A percentile compares a stretch with the other conserved stretches of the same genome.
Evolutionary conservation across 352 stramenopile genomes (phyloP).

Genomic region (Bremia lactucae): DNA sequence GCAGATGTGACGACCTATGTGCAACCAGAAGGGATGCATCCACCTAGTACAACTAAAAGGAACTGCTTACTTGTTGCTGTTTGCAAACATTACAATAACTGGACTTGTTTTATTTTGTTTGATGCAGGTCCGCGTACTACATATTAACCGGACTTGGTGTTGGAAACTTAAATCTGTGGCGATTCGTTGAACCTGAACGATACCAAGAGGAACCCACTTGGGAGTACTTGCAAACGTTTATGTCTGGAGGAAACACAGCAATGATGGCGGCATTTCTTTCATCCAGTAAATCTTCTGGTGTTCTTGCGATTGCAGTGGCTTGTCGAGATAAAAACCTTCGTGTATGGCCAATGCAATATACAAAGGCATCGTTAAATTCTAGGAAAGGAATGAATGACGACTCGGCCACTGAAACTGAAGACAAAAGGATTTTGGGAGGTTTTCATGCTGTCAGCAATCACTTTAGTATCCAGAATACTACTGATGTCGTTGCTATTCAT

Average conservation of each 20-base stretch:
- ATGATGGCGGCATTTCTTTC: slow-evolving; percentile 44
- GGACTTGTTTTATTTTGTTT: neutral
- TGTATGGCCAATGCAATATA: slow-evolving; percentile 51
- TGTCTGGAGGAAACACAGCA: slow-evolving; percentile 44
- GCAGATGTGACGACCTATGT: slow-evolving; percentile 50
- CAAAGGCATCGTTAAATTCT: neutral
- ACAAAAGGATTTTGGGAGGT: slow-evolving; percentile 12
- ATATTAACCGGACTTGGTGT: slow-evolving; percentile 63
- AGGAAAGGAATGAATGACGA: slow-evolving; percentile 12
- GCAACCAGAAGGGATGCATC: no score
- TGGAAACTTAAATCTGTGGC: slow-evolving; percentile 61
- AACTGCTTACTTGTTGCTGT: no score
- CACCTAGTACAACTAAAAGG: no score
- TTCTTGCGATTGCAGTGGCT: slow-evolving; percentile 34
- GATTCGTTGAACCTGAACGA: slow-evolving; percentile 37
- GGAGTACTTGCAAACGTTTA: slow-evolving; percentile 47
- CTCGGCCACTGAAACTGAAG: slow-evolving; percentile 13
- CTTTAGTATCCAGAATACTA: slow-evolving; percentile 45
- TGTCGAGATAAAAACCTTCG: slow-evolving; percentile 52
- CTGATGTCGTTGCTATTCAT: slow-evolving; percentile 47
- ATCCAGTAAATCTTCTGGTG: slow-evolving; percentile 11
- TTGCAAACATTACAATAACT: no score
- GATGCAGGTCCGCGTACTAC: slow-evolving; percentile 50
- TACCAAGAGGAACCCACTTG: slow-evolving; percentile 28
- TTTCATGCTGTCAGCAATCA: slow-evolving; percentile 39